Evolutionary conservation across 2,329 filamentous ascomycete species (phyloP), one percentile per base, ranked within the genome.

Genomic region (Colletotrichum sp.): DNA sequence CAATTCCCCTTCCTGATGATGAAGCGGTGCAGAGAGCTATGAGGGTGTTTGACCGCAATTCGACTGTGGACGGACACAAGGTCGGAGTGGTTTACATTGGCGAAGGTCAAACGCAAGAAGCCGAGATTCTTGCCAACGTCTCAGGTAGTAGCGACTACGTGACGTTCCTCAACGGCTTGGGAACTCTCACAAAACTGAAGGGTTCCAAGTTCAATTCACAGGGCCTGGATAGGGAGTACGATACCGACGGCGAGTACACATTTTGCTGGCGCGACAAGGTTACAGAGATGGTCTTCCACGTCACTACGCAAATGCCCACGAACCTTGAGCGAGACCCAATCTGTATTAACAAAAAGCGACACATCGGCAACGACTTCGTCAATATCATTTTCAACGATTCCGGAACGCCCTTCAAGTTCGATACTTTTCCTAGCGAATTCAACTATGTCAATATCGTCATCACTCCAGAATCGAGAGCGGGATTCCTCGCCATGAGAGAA

Each of bases 351-450:
- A 99, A 99, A 88, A 99, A 99, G 85, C 91, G 93, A 4, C 98
- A 99, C 82, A 97, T 99, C 77, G 97, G 97, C 74, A 99, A 99
- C 82, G 97, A 99, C 84, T 98, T 95, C 83, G 97, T 99, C 82
- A 99, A 98, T 83, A 98, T 99, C 80, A 94, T 99, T 74, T 99
- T 98, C 89, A 99, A 99, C 83, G 95, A 98, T 81, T 98, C 96
- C 3, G 96, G 97, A n/a, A 85, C 93, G 64, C 94, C 95, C 0
- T 99, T 98, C 87, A 90, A 91, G 70, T 98, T 98, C 82, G 92
- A 98, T 82, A 98, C 95, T 0, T 98, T 99, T 80, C 95, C 95
- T 1, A 98, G 96, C 1, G 94, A 96, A 73, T 98, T 99, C 88
- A 99, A 98, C 82, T 98, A 95, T 82, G 96, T 99, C 82, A 96